phyloP scores from a whole-genome alignment of 2,329 filamentous ascomycete species.

The Cyphellophora attinorum region DNA sequence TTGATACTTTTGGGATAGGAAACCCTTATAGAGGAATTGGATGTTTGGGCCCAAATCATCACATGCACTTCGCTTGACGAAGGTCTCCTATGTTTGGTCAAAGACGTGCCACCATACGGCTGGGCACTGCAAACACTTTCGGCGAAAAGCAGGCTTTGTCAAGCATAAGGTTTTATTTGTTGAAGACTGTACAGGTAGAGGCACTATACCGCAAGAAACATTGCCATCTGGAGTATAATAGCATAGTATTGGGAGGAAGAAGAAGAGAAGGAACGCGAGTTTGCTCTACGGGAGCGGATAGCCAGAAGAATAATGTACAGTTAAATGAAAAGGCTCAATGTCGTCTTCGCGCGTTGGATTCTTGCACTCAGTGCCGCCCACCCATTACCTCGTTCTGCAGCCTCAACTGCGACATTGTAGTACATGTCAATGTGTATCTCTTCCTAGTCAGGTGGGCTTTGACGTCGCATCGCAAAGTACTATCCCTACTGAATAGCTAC shows the following conservation, averaged over 20 bases:
- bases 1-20: conserved; percentile 5
- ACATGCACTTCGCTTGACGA: conserved; percentile 2
- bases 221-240: conserved; percentile 1
- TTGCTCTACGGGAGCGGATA: background rate
- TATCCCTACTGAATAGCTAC: no score
- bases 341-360: background rate
- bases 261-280: background rate
- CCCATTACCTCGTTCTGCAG: no score
- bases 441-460: no score
- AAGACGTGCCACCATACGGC: conserved; percentile 2
- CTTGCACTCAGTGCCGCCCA: background rate
- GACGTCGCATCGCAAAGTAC: no score
- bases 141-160: conserved; percentile 15
- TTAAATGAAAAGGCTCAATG: background rate
- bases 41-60: conserved; percentile 2
- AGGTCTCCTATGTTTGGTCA: conserved; percentile 3
- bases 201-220: conserved; percentile 12
- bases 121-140: conserved; percentile 7
- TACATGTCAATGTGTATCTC: no score
- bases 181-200: conserved; percentile 16
- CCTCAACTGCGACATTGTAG: no score
- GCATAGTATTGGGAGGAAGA: background rate
- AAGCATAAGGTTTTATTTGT: conserved; percentile 16
- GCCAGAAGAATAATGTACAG: background rate
- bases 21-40: conserved; percentile 3